These are phyloP conservation scores for Scytalidium lignicola DNA, from an alignment of 2,329 filamentous ascomycete genomes.

Conservation along the genomic window DNA sequence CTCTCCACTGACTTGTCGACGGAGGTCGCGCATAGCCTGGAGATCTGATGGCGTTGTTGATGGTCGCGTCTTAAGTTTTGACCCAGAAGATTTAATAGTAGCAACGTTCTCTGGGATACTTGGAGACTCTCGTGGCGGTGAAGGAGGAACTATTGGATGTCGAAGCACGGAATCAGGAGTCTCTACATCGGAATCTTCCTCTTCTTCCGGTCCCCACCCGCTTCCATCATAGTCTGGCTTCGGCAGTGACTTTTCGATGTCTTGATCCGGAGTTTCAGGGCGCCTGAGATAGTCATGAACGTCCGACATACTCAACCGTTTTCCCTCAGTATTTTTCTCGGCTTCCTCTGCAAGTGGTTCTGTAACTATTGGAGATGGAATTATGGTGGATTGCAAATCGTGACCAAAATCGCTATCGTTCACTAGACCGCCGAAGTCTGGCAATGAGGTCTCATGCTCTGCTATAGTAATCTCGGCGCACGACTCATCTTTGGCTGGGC, in stretches of 20 bases:
- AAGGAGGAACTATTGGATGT: conserved; percentile 48
- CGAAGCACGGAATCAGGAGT: conserved; percentile 90
- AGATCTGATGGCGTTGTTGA: conserved; percentile 85
- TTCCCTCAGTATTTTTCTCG: conserved; percentile 10
- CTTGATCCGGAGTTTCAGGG: conserved; percentile 19
- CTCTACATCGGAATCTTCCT: conserved; percentile 52
- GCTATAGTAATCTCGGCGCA: conserved; percentile 15
- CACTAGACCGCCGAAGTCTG: conserved; percentile 43
- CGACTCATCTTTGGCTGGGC: conserved; percentile 26
- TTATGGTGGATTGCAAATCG: conserved; percentile 50
- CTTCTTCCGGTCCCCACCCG: conserved; percentile 52
- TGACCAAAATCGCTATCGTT: conserved; percentile 47
- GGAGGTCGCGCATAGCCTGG: conserved; percentile 76
- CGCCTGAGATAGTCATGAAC: conserved; percentile 21
- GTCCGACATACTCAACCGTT: conserved; percentile 12
- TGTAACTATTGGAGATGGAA: conserved; percentile 33
- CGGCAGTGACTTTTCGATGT: conserved; percentile 30
- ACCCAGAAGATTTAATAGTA: conserved; percentile 83
- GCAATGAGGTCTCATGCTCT: conserved; percentile 28
- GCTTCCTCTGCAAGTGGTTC: conserved; percentile 17
- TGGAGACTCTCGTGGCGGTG: conserved; percentile 39
- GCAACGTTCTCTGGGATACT: conserved; percentile 75
- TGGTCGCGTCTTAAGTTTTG: conserved; percentile 80
- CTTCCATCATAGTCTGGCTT: conserved; percentile 62
- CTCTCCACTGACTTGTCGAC: conserved; percentile 79